Conservation (phyloP, 2,329 filamentous ascomycete species). For the Aspergillus sojae region DNA sequence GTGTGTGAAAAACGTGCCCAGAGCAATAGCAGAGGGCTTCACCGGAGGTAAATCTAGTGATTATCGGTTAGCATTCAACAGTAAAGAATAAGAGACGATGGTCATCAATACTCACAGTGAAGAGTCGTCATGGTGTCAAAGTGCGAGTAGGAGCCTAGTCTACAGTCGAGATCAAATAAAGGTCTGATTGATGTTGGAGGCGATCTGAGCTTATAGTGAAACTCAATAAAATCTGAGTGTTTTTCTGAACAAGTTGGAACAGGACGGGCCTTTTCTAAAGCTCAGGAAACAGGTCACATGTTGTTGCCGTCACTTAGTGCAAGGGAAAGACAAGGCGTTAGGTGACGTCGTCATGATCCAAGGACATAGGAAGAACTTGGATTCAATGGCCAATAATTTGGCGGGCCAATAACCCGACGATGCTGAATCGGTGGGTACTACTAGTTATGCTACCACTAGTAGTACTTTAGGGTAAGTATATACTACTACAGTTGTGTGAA, state of each 20-base stretch:
- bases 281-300: constrained; percentile 11
- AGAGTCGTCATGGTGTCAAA: constrained; percentile 59
- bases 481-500: background rate
- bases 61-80: constrained; percentile 7
- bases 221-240: background rate
- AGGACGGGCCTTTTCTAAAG: background rate
- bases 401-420: constrained; percentile 4
- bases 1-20: constrained; percentile 96
- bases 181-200: background rate
- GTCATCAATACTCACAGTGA: constrained; percentile 53
- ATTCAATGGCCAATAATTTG: background rate
- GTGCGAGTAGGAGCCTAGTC: background rate
- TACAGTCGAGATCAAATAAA: background rate
- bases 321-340: constrained; percentile 5
- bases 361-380: constrained; percentile 11
- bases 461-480: background rate
- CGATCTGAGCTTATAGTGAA: constrained; percentile 6
- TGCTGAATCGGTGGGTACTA: background rate
- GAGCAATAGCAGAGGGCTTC: constrained; percentile 96
- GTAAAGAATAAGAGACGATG: background rate
- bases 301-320: constrained; percentile 7
- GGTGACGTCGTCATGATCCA: constrained; percentile 37
- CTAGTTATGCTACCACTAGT: too few relatives aligned
- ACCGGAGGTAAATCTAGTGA: constrained; percentile 74
- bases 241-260: background rate